phyloP scores from a whole-genome alignment of 2,329 filamentous ascomycete genomes.

The Thielaviopsis populi region DNA sequence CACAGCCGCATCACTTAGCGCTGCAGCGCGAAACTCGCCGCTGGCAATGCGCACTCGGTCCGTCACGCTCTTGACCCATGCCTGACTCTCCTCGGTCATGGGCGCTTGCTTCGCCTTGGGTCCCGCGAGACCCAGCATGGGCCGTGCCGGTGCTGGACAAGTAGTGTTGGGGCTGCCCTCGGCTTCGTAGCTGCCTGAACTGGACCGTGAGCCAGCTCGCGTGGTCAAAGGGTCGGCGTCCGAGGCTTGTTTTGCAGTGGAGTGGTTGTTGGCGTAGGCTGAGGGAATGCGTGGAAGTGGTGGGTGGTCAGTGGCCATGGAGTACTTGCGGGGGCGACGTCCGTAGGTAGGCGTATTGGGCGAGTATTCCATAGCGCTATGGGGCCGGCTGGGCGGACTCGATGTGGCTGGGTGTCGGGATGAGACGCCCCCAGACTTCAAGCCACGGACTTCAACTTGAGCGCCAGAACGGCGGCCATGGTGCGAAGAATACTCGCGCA shows the following conservation, averaged over 20 bases:
- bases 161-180: neutral
- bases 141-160: constrained; percentile 25
- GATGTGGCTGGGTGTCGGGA: constrained; percentile 20
- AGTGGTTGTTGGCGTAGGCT: constrained; percentile 30
- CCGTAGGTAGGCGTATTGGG: constrained; percentile 37
- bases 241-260: constrained; percentile 16
- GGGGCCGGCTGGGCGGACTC: constrained; percentile 29
- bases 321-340: constrained; percentile 38
- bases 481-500: constrained; percentile 84
- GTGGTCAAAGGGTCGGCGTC: constrained; percentile 25
- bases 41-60: constrained; percentile 61
- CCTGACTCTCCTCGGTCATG: constrained; percentile 57
- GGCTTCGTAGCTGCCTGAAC: constrained; percentile 42
- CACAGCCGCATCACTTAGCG: constrained; percentile 11
- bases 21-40: constrained; percentile 40
- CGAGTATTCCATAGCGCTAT: constrained; percentile 23
- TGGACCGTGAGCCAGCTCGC: constrained; percentile 32
- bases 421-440: constrained; percentile 2
- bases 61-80: constrained; percentile 74
- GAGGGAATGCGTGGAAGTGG: constrained; percentile 21
- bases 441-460: constrained; percentile 37
- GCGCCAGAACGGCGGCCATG: constrained; percentile 57
- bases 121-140: constrained; percentile 51
- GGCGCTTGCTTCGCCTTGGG: constrained; percentile 48
- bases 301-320: constrained; percentile 21